These are phyloP conservation scores for Ogataea neopini DNA, from an alignment of 805 yeast species.

Conservation along the genomic window DNA sequence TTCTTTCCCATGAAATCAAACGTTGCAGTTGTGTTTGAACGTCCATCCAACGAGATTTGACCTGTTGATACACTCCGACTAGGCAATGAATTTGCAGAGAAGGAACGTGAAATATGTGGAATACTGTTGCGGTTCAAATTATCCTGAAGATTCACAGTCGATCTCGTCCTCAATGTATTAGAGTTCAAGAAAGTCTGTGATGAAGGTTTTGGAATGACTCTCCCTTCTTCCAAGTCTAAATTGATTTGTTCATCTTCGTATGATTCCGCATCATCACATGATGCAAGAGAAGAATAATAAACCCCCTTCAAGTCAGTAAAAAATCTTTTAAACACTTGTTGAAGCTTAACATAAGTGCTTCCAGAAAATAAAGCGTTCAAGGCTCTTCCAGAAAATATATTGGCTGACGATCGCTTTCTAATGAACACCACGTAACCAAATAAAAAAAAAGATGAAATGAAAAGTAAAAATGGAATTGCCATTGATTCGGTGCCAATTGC, in stretches of 20 bases:
- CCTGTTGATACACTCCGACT: slow-evolving; percentile 8
- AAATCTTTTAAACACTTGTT: slow-evolving; percentile 15
- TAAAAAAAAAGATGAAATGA: slow-evolving; percentile 17
- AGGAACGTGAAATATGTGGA: slow-evolving; percentile 15
- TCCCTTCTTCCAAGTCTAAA: slow-evolving; percentile 23
- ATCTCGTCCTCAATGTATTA: slow-evolving; percentile 31
- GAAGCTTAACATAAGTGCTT: slow-evolving; percentile 5
- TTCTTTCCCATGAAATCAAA: slow-evolving; percentile 29
- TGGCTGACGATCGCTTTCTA: slow-evolving; percentile 9
- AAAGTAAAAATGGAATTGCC: slow-evolving; percentile 11
- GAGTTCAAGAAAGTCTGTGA: slow-evolving; percentile 2
- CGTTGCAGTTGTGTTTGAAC: slow-evolving; percentile 8
- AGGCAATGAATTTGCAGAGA: slow-evolving; percentile 19
- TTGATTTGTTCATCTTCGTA: slow-evolving; percentile 15
- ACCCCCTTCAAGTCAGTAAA: slow-evolving; percentile 10
- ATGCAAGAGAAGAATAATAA: slow-evolving; percentile 17
- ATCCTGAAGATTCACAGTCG: slow-evolving; percentile 32
- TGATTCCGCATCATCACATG: slow-evolving; percentile 17
- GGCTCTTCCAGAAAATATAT: slow-evolving; percentile 3
- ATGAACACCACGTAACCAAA: slow-evolving; percentile 16
- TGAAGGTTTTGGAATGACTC: slow-evolving; percentile 9
- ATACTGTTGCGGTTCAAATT: slow-evolving; percentile 1
- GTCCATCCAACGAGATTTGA: slow-evolving; percentile 10
- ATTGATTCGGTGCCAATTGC: slow-evolving; percentile 9
- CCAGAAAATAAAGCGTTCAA: slow-evolving; percentile 5